phyloP scores from a whole-genome alignment of 1,284 basidiomycete genomes.

The Cronartium quercuum region DNA sequence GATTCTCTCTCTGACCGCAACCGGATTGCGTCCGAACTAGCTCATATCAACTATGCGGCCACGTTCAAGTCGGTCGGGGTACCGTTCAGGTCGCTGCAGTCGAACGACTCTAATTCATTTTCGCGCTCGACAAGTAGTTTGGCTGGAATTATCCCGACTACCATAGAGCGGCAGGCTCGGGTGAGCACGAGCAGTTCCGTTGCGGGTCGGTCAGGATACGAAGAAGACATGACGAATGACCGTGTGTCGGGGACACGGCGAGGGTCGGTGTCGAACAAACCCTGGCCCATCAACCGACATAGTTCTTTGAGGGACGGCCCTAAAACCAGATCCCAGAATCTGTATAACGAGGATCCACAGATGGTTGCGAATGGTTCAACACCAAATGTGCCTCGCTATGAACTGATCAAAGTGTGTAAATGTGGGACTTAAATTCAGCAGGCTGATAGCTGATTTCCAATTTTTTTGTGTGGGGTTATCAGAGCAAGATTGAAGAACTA shows the following conservation, averaged over 20 bases:
- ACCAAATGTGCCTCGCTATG: neutral
- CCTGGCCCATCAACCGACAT: neutral
- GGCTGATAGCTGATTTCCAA: neutral
- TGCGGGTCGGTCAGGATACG: neutral
- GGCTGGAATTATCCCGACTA: neutral
- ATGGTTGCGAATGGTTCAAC: neutral
- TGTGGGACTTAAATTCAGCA: neutral
- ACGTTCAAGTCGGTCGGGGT: conserved; percentile 15
- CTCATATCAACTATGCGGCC: conserved; percentile 80
- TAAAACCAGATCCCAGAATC: too few relatives aligned
- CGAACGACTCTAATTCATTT: neutral
- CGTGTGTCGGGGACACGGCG: neutral
- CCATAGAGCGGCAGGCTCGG: neutral
- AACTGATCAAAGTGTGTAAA: neutral
- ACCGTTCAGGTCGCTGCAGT: neutral
- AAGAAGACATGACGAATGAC: neutral
- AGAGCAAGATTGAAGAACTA: conserved; percentile 59
- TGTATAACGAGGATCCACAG: too few relatives aligned
- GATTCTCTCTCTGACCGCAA: neutral
- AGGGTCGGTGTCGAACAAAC: neutral
- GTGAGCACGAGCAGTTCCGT: neutral
- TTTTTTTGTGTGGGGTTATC: neutral
- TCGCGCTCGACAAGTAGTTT: neutral
- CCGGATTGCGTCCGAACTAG: conserved; percentile 41
- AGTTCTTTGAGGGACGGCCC: neutral